phyloP scores from a whole-genome alignment of 1,284 basidiomycete species.

The Fomes fomentarius region DNA sequence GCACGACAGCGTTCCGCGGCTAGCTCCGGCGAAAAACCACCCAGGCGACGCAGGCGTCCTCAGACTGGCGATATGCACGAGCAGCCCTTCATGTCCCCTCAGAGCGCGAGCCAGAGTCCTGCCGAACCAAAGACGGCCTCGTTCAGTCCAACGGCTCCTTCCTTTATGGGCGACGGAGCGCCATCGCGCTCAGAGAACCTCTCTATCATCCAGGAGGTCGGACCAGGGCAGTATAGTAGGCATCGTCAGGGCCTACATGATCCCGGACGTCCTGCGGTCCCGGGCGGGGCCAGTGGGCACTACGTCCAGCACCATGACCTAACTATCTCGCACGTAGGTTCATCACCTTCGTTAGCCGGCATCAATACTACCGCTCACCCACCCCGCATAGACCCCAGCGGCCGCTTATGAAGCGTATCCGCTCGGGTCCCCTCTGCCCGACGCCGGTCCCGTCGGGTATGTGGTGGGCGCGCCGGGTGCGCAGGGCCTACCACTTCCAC shows the following conservation, averaged over 20 bases:
- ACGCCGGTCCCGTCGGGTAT: constrained; percentile 13
- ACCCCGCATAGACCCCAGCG: constrained; percentile 25
- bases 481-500: constrained; percentile 4
- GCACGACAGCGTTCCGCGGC: constrained; percentile 58
- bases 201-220: constrained; percentile 20
- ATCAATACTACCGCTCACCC: constrained; percentile 26
- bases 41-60: constrained; percentile 28
- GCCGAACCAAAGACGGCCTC: constrained; percentile 12
- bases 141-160: constrained; percentile 13
- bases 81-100: constrained; percentile 13
- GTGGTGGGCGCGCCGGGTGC: constrained; percentile 5
- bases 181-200: constrained; percentile 9
- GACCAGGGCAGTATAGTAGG: constrained; percentile 16
- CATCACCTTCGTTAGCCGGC: constrained; percentile 26
- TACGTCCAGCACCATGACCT: constrained; percentile 20
- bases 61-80: constrained; percentile 14
- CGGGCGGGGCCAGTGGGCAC: constrained; percentile 12
- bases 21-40: constrained; percentile 27
- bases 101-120: constrained; percentile 21
- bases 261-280: constrained; percentile 3
- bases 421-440: constrained; percentile 22
- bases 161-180: constrained; percentile 8
- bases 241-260: constrained; percentile 17
- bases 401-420: constrained; percentile 25
- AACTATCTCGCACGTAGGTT: constrained; percentile 24